phyloP scores from a whole-genome alignment of 768 basidiomycete species.

The Boletus pseudopeckii region DNA sequence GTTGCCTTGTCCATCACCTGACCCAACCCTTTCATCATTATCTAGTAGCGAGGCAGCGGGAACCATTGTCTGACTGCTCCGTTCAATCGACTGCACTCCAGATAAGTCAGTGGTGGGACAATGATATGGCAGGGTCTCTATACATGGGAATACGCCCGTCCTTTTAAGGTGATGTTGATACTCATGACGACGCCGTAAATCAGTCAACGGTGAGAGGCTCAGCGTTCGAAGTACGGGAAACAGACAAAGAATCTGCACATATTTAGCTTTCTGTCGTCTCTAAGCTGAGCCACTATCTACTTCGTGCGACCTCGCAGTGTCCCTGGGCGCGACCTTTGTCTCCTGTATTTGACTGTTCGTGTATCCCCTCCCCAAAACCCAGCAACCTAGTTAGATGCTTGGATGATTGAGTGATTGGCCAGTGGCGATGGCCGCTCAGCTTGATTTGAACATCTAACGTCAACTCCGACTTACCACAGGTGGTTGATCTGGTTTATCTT shows the following conservation, averaged over 20 bases:
- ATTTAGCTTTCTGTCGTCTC: conserved; percentile 9
- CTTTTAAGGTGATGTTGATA: conserved; percentile 5
- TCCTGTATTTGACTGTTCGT: conserved; percentile 5
- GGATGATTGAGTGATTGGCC: conserved; percentile 4
- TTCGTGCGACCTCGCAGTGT: conserved; percentile 9
- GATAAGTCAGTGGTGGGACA: background rate
- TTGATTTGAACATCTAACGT: background rate
- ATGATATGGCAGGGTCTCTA: background rate
- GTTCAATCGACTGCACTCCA: background rate
- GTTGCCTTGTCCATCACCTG: conserved; percentile 8
- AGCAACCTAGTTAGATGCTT: background rate
- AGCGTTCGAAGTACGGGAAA: conserved; percentile 1
- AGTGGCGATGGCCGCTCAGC: background rate
- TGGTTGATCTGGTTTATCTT: conserved; percentile 7
- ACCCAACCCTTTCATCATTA: conserved; percentile 6
- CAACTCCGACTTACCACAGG: conserved; percentile 17
- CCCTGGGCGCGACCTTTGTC: background rate
- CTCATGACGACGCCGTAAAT: conserved; percentile 13
- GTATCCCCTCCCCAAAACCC: conserved; percentile 1
- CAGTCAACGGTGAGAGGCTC: conserved; percentile 2
- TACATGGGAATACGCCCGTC: conserved; percentile 12
- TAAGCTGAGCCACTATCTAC: background rate
- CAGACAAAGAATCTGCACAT: conserved; percentile 9
- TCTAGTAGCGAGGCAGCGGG: background rate
- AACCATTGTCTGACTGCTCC: background rate